Evolutionary conservation across 805 yeast genomes (phyloP), one percentile per base, ranked within the genome.

Genomic region (Isabelozyma gotoi): DNA sequence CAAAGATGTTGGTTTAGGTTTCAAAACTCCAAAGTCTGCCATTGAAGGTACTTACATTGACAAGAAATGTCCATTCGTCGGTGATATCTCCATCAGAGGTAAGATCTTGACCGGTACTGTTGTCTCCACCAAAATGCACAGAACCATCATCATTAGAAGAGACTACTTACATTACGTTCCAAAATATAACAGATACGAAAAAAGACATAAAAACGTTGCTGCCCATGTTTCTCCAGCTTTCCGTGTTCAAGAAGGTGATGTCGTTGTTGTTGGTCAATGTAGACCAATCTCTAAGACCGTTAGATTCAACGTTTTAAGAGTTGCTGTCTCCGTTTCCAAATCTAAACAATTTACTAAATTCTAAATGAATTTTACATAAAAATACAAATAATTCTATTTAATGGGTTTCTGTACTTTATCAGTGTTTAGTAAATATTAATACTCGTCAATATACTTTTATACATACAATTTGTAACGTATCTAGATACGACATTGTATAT

Each of bases 101-200:
- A 91, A 88, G 82, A 94, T 94, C 75, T 86, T 94, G 76, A 85
- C 97, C 64, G 99, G 99, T 80, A 88, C 96, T 73, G 99, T 94
- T 79, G 97, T 94, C 63, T 94, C 99, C 70, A 91, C 99, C 85
- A 94, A 94, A 84, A 94, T 94, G 99, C 99, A 94, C 95, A 94
- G 99, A 84, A 94, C 99, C 68, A 87, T 94, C 81, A 86, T 94
- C 76, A 88, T 94, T 82, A 91, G 99, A 86, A 92, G 99, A 82
- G 98, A 94, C 74, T 94, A 94, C 95, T 88, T 94, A 76, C 99
- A 94, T 83, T 94, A 89, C 82, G 88, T 94, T 77, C 96, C 98
- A 78, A 94, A 94, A 86, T 94, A 94, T 84, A 94, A 92, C 96
- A 91, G 99, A 88, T 94, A 90, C 88, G 99, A 94, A 84, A 94